phyloP scores from a whole-genome alignment of 305 asterid genomes.

The Striga hermonthica region DNA sequence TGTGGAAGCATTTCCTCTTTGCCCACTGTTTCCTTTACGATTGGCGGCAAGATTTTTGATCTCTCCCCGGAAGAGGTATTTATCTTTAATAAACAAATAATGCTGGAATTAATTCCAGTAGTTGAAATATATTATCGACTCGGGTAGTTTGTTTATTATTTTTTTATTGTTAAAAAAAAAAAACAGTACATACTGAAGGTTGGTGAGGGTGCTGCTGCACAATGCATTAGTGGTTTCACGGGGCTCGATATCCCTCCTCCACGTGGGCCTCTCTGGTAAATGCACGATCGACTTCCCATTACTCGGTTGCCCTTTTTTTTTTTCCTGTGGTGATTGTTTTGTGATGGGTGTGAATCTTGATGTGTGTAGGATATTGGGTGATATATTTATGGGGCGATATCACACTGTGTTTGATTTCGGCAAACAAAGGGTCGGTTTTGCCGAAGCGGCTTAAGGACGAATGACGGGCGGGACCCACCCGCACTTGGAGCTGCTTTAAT shows the following conservation, averaged over 20 bases:
- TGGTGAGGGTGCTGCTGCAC: slow-evolving; percentile 65
- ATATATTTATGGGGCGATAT: slow-evolving; percentile 92
- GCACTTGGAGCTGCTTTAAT: slow-evolving; percentile 2
- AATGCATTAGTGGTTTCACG: slow-evolving; percentile 67
- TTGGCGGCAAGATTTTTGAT: slow-evolving; percentile 62
- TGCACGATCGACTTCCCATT: not conserved
- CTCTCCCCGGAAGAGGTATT: slow-evolving; percentile 73
- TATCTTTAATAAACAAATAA: not conserved
- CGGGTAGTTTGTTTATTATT: not conserved
- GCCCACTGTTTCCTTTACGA: slow-evolving; percentile 77
- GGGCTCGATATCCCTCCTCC: slow-evolving; percentile 74
- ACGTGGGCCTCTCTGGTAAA: slow-evolving; percentile 75
- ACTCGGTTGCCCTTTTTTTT: not conserved
- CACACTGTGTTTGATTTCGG: slow-evolving; percentile 87
- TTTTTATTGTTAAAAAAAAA: not conserved
- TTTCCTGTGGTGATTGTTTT: not conserved
- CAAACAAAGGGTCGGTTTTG: slow-evolving; percentile 73
- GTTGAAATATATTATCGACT: not conserved
- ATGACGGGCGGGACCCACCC: not conserved
- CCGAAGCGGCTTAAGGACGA: slow-evolving; percentile 73
- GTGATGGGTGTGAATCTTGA: slow-evolving; percentile 2
- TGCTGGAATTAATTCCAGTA: not conserved
- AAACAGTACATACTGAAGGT: slow-evolving; percentile 66
- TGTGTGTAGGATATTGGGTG: slow-evolving; percentile 79
- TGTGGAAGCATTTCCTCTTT: slow-evolving; percentile 59